These are phyloP conservation scores for Pyronema domesticum DNA, from an alignment of 495 filamentous ascomycete genomes.

Conservation along the genomic window DNA sequence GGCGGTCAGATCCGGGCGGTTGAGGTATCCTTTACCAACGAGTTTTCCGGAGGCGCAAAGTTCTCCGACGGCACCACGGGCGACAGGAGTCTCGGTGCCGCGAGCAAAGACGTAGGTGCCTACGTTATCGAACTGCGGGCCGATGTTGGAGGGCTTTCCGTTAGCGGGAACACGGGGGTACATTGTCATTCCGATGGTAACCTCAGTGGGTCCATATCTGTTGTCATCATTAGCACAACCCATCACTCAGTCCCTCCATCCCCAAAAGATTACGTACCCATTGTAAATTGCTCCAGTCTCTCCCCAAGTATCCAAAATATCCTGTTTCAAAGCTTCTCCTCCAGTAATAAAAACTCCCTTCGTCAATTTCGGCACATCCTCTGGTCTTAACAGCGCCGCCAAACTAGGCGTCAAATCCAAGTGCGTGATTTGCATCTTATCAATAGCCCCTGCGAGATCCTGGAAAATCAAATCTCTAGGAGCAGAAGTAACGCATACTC, in stretches of 20 bases:
- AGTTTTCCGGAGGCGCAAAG: slow-evolving; percentile 72
- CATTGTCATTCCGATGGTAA: slow-evolving; percentile 74
- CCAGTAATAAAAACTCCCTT: slow-evolving; percentile 61
- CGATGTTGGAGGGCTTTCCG: slow-evolving; percentile 71
- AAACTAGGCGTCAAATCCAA: slow-evolving; percentile 64
- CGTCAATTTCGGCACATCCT: slow-evolving; percentile 49
- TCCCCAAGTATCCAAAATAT: slow-evolving; percentile 56
- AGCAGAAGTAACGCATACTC: slow-evolving; percentile 60
- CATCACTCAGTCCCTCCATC: not conserved
- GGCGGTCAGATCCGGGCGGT: slow-evolving; percentile 47
- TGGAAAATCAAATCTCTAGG: slow-evolving; percentile 62
- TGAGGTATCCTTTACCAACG: slow-evolving; percentile 76
- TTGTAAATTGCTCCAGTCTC: slow-evolving; percentile 48
- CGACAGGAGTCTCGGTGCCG: slow-evolving; percentile 46
- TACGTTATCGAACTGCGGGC: slow-evolving; percentile 64
- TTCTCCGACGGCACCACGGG: slow-evolving; percentile 68
- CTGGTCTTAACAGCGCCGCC: slow-evolving; percentile 40
- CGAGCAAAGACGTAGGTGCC: slow-evolving; percentile 61
- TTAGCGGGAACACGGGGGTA: slow-evolving; percentile 50
- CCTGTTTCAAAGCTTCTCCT: slow-evolving; percentile 52
- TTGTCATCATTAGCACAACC: slow-evolving; percentile 6
- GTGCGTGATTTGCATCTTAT: slow-evolving; percentile 58
- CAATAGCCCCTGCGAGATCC: slow-evolving; percentile 53
- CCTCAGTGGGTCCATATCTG: slow-evolving; percentile 66
- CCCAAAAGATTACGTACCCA: slow-evolving; percentile 29